Base-by-base conservation (phyloP, 2,329 filamentous ascomycete genomes). In the Didymella pomorum region DNA sequence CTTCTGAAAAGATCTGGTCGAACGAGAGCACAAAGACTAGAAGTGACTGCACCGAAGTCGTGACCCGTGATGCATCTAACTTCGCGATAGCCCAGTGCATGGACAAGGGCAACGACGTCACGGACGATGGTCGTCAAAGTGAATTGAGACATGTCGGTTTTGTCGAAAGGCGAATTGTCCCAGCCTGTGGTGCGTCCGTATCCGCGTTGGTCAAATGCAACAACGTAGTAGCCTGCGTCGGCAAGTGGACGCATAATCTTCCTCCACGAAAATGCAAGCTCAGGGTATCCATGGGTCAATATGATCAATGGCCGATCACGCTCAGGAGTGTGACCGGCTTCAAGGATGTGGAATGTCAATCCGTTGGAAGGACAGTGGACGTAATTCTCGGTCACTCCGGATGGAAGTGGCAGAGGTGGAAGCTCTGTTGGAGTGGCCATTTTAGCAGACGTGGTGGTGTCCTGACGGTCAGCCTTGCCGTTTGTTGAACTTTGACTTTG, bases 221-320 rank as follows among this genome's bases (percentile, higher is more conserved):
- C 84, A 52, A 87, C 87, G 68, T 87, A 83, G 74, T 86, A 90
- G 26, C 87, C 87, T 6, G 82, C 79, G 0, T 76, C 73, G 5
- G 87, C 85, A n/a, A 91, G 78, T 0, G 78, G 71, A 7, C 83
- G 81, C 66, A 91, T 81, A 33, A 89, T 76, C 55, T 87, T 86
- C 50, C 88, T 84, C 87, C 88, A 91, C 45, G 87, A 89, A 71
- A 84, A 91, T 26, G 88, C 86, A 2, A 91, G 79, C 68, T 90
- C 88, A 1, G 88, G 88, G 62, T 85, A 91, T 35, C 88, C 88
- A 73, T 89, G 88, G 46, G 85, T 82, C 47, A 89, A 83, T 7
- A 90, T 71, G 9, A 90, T 76, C 11, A 90, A 79, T 1, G 86
- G 87, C 7, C 78, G 80, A 23, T 76, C 67, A 14, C 67, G 71